phyloP scores from a whole-genome alignment of 208 protist genomes.

The Wallacemonas sp. region DNA sequence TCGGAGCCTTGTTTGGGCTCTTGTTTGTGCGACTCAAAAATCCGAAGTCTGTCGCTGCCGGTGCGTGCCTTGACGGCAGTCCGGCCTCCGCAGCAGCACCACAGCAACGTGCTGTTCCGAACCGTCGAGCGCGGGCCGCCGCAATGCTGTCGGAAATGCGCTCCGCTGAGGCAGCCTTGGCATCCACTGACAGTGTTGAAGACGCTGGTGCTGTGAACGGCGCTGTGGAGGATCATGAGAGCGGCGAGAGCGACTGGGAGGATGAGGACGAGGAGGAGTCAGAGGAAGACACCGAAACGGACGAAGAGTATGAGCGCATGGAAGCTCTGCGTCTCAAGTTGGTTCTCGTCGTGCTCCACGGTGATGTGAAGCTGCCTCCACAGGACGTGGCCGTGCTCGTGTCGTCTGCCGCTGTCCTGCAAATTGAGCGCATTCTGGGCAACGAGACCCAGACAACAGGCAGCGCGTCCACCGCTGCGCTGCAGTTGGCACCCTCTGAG shows the following conservation, averaged over 20 bases:
- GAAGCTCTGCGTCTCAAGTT: conserved; percentile 68
- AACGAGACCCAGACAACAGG: not conserved
- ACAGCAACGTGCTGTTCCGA: too few relatives aligned
- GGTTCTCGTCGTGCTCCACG: conserved; percentile 65
- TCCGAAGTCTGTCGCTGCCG: not conserved
- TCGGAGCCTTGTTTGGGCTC: not conserved
- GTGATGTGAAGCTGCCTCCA: conserved; percentile 40
- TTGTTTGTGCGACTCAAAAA: not conserved
- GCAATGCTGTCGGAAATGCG: conserved; percentile 22
- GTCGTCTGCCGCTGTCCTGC: conserved; percentile 40
- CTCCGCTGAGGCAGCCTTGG: not conserved
- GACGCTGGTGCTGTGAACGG: not conserved
- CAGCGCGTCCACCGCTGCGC: not conserved
- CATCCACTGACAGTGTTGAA: not conserved
- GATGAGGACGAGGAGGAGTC: conserved; percentile 20
- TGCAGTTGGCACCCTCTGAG: not conserved
- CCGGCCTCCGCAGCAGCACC: too few relatives aligned
- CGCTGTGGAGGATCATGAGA: not conserved
- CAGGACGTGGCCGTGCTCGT: conserved; percentile 41
- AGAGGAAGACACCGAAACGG: conserved; percentile 29
- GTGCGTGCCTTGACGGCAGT: too few relatives aligned
- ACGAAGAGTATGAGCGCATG: conserved; percentile 53
- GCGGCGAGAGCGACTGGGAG: conserved; percentile 20
- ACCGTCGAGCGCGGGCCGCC: conserved; percentile 18
- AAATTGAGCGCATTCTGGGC: conserved; percentile 34